phyloP scores from a whole-genome alignment of 1,139 yeast genomes.

The Diutina neorugosa region DNA sequence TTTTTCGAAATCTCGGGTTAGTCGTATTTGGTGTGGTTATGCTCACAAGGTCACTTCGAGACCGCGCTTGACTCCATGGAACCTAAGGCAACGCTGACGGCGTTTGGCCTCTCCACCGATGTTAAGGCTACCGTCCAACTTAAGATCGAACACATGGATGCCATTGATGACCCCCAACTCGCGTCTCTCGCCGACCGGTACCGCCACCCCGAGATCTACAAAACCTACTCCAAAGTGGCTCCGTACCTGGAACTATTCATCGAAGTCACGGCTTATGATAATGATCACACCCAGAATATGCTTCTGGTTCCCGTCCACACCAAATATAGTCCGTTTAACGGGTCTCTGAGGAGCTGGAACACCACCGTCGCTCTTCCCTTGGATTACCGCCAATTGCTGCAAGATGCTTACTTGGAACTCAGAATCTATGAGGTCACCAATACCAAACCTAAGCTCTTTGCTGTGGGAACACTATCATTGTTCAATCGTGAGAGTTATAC shows the following conservation, averaged over 20 bases:
- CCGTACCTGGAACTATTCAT: conserved; percentile 50
- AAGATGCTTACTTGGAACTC: conserved; percentile 47
- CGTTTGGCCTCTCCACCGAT: conserved; percentile 72
- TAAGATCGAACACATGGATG: conserved; percentile 10
- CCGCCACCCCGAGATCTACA: conserved; percentile 39
- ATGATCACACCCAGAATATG: conserved; percentile 36
- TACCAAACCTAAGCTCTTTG: conserved; percentile 37
- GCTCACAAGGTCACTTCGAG: not conserved
- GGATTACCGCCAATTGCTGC: conserved; percentile 53
- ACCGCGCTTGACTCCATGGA: not conserved
- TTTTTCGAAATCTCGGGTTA: no score
- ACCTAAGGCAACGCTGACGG: conserved; percentile 3
- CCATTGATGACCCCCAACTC: conserved; percentile 5
- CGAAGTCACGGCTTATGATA: conserved; percentile 45
- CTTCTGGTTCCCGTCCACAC: conserved; percentile 61
- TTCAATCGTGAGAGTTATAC: conserved; percentile 42
- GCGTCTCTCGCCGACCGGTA: conserved; percentile 35
- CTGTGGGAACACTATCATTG: conserved; percentile 45
- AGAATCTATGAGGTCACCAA: conserved; percentile 58
- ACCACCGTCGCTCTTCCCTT: conserved; percentile 65
- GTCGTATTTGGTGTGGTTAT: no score
- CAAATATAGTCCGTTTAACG: conserved; percentile 46
- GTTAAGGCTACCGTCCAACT: conserved; percentile 37
- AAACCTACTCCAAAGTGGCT: conserved; percentile 37
- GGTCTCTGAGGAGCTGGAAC: conserved; percentile 29